Evolutionary conservation across 371 early-diverging fungal genomes (phyloP).

Genomic region (Coemansia sp.): DNA sequence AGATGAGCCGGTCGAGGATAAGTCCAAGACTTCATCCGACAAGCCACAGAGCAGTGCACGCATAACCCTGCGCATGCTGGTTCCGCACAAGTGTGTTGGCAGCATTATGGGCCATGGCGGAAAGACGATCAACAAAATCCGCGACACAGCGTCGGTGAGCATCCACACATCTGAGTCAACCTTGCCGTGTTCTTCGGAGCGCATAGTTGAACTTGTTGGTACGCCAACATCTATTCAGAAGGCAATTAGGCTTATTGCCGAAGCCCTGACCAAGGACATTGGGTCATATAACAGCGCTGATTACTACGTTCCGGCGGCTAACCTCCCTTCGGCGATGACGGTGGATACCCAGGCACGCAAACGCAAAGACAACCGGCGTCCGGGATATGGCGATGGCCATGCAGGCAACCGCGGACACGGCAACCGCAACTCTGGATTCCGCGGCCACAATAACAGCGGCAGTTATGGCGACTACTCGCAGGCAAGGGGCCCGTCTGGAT

Average conservation of each 20-base stretch:
- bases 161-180: conserved; percentile 48
- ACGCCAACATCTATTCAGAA: conserved; percentile 35
- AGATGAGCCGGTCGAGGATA: not conserved
- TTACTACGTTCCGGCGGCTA: conserved; percentile 45
- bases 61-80: conserved; percentile 39
- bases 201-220: conserved; percentile 43
- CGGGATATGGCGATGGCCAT: conserved; percentile 19
- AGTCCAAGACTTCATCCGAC: not conserved
- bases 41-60: not conserved
- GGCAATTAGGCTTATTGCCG: conserved; percentile 36
- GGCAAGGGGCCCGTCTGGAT: conserved; percentile 1
- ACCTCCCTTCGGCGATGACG: conserved; percentile 49
- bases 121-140: conserved; percentile 44
- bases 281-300: conserved; percentile 32
- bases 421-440: conserved; percentile 12
- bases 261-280: conserved; percentile 37
- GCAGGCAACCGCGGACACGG: not conserved
- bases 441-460: conserved; percentile 12
- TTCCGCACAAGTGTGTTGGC: conserved; percentile 50
- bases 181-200: conserved; percentile 40
- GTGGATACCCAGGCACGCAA: conserved; percentile 43
- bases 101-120: conserved; percentile 52
- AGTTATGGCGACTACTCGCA: conserved; percentile 9
- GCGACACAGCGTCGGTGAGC: conserved; percentile 31
- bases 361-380: conserved; percentile 29